Conservation (phyloP, 2,329 filamentous ascomycete genomes). For the Penicillium sp. region DNA sequence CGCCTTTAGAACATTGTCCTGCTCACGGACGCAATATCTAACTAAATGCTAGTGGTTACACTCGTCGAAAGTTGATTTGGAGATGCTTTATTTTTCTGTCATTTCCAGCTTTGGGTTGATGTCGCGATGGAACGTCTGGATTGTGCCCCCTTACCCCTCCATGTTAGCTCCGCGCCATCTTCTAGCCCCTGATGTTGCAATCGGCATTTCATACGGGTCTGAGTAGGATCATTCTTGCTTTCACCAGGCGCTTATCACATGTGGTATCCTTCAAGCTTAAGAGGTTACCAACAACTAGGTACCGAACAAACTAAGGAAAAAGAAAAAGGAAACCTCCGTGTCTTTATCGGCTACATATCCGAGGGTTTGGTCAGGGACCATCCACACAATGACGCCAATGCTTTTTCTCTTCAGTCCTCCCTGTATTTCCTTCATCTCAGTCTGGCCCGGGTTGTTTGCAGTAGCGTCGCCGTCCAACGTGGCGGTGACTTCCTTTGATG, state of each 20-base stretch:
- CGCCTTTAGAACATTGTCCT: constrained; percentile 5
- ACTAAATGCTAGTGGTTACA: constrained; percentile 13
- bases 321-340: not conserved
- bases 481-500: constrained; percentile 24
- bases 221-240: not conserved
- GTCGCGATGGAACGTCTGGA: not conserved
- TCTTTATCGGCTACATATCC: not conserved
- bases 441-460: constrained; percentile 19
- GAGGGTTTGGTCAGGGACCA: not conserved
- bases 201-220: not conserved
- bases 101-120: not conserved
- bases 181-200: not conserved
- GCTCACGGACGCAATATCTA: constrained; percentile 5
- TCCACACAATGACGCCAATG: constrained; percentile 10
- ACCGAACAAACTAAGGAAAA: not conserved
- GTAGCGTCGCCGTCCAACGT: constrained; percentile 24
- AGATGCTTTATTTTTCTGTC: constrained; percentile 11
- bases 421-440: not conserved
- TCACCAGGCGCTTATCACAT: not conserved
- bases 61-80: not conserved
- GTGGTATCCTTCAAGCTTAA: not conserved
- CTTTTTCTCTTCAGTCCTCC: not conserved
- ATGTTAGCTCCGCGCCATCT: not conserved
- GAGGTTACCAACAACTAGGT: not conserved
- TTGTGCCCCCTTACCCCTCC: no score